phyloP scores from a whole-genome alignment of 192 early-diverging fungal species.

The Piromyces finnis region DNA sequence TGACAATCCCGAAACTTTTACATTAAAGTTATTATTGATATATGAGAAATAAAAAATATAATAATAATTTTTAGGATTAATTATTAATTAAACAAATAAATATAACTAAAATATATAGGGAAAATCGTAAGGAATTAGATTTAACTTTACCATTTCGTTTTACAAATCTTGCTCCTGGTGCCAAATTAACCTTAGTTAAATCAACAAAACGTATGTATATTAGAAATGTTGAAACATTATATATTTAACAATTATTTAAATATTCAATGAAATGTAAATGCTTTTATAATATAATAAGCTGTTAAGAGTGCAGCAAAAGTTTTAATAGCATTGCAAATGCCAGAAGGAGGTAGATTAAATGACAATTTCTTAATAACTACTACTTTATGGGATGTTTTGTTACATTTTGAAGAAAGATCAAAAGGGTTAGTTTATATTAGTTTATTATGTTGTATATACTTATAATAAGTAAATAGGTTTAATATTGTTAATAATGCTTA shows the following conservation, averaged over 20 bases:
- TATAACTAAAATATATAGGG: not conserved
- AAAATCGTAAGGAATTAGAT: conserved; percentile 43
- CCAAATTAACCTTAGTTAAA: conserved; percentile 42
- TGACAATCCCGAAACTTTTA: conserved; percentile 26
- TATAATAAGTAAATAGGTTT: too few relatives aligned
- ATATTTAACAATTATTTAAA: too few relatives aligned
- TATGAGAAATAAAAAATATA: too few relatives aligned
- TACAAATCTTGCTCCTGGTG: conserved; percentile 62
- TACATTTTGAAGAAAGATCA: conserved; percentile 25
- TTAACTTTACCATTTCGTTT: conserved; percentile 56
- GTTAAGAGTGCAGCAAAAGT: conserved; percentile 6
- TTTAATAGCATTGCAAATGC: conserved; percentile 55
- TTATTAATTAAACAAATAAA: too few relatives aligned
- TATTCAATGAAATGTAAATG: too few relatives aligned
- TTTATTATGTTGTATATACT: too few relatives aligned
- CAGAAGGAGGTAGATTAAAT: conserved; percentile 44
- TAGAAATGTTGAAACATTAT: too few relatives aligned
- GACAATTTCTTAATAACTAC: conserved; percentile 30
- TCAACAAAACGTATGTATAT: not conserved
- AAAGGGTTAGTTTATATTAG: conserved; percentile 12
- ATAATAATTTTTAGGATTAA: too few relatives aligned
- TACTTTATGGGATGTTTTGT: conserved; percentile 54
- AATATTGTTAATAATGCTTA: not conserved
- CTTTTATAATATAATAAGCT: conserved; percentile 13
- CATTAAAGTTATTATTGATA: conserved; percentile 33